Conservation (phyloP, 2,329 filamentous ascomycete species). For the Aspergillus quadrilineatus region DNA sequence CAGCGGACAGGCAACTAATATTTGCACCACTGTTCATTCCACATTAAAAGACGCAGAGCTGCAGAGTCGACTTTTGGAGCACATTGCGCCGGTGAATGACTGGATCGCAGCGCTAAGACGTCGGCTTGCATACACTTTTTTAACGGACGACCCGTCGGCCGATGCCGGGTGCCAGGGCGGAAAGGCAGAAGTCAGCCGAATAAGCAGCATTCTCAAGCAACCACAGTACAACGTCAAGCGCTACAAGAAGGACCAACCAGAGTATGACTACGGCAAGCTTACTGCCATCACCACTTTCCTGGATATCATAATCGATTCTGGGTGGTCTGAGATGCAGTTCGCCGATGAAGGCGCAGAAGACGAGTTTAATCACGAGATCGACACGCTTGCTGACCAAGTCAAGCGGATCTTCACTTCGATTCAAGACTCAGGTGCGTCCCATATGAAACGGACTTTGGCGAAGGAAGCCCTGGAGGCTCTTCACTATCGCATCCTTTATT, state of each 20-base stretch:
- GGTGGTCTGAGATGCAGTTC: slow-evolving; percentile 37
- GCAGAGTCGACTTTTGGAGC: slow-evolving; percentile 41
- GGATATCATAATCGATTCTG: slow-evolving; percentile 72
- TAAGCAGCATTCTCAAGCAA: slow-evolving; percentile 31
- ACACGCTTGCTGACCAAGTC: slow-evolving; percentile 62
- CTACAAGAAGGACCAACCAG: slow-evolving; percentile 23
- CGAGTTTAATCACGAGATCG: slow-evolving; percentile 69
- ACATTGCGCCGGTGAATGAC: slow-evolving; percentile 39
- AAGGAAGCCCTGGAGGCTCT: slow-evolving; percentile 74
- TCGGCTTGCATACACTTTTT: slow-evolving; percentile 40
- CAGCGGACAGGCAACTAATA: slow-evolving; percentile 27
- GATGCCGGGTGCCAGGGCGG: slow-evolving; percentile 28
- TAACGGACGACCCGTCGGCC: slow-evolving; percentile 29
- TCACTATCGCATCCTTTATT: slow-evolving; percentile 69
- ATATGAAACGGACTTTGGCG: slow-evolving; percentile 70
- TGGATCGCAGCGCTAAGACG: slow-evolving; percentile 42
- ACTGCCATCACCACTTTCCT: slow-evolving; percentile 66
- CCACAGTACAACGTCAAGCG: slow-evolving; percentile 34
- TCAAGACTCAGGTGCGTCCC: slow-evolving; percentile 70
- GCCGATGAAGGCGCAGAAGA: slow-evolving; percentile 38
- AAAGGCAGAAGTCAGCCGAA: slow-evolving; percentile 31
- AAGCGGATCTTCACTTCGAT: slow-evolving; percentile 62
- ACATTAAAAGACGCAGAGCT: slow-evolving; percentile 41
- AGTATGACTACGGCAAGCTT: slow-evolving; percentile 65
- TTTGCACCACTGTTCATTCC: slow-evolving; percentile 29